Evolutionary conservation across 2,329 filamentous ascomycete genomes (phyloP), one percentile per base, ranked within the genome.

Genomic region (Arachnomyces sp.): DNA sequence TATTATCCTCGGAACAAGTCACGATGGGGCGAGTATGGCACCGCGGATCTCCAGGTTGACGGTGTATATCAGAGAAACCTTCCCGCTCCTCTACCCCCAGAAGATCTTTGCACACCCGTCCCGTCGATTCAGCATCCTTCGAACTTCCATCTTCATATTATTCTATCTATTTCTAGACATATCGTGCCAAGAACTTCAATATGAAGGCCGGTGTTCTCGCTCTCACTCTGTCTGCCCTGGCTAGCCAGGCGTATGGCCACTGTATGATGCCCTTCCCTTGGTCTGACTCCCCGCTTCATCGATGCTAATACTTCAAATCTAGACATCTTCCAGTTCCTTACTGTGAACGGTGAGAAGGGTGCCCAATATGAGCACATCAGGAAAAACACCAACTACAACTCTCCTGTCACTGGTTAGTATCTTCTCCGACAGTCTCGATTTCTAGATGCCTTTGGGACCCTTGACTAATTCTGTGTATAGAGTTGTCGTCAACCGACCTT

Each of bases 341-440:
- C 54, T 17, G 45, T 57, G 15, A 56, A 47, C 28, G 49, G 51
- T 9, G 41, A 36, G 3, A 43, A 49, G 38, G 54, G 51, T 16
- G 47, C 39, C 28, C 49, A 52, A 32, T 63, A 57, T 37, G 49
- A 60, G 45, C 55, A 62, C 38, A 54, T 72, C 49, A 61, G 69
- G 35, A 56, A 64, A 44, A 71, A 71, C 57, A 63, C 56, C 42
- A 73, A 71, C 64, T 58, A 64, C 49, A 71, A 72, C 60, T 69
- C 65, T 5, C 68, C 67, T 4, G 67, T 71, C 13, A 70, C 65
- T 73, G 28, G 36, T 31, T 5, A 38, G 36, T 38, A 5, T 12
- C 3, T 7, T 31, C 28, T 31, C n/a, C 25, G n/a, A n/a, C n/a
- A n/a, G n/a, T n/a, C n/a, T n/a, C n/a, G n/a, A n/a, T n/a, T 11